Conservation (phyloP, 2,329 filamentous ascomycete genomes). For the Ciborinia camelliae region DNA sequence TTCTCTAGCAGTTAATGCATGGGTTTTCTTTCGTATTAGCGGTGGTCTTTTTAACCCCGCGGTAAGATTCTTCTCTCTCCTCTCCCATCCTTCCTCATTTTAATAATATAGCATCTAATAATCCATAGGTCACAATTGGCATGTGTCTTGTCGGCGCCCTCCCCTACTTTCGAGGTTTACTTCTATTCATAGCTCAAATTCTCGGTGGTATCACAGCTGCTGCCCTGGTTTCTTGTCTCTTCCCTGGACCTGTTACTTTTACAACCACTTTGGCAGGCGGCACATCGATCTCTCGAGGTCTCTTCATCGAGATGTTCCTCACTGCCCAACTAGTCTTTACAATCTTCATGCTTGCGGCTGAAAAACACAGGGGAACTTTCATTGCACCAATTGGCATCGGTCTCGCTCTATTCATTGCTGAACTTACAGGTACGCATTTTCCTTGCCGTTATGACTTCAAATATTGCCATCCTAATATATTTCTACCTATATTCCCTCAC, state of each 20-base stretch:
- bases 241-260: conserved; percentile 45
- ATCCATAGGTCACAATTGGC: conserved; percentile 37
- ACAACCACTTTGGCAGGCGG: conserved; percentile 42
- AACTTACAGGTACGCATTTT: conserved; percentile 35
- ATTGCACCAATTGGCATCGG: conserved; percentile 49
- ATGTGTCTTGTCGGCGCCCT: conserved; percentile 40
- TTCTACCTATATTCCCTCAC: background rate
- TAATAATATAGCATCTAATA: conserved; percentile 41
- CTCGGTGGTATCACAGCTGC: conserved; percentile 41
- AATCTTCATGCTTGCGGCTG: conserved; percentile 50
- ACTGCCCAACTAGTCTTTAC: conserved; percentile 48
- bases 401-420: conserved; percentile 46
- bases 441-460: too few relatives aligned
- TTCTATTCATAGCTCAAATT: conserved; percentile 39
- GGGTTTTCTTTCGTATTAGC: conserved; percentile 52
- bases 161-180: conserved; percentile 34
- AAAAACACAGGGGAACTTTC: conserved; percentile 48
- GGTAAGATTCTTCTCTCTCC: conserved; percentile 23
- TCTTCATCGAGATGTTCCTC: conserved; percentile 49
- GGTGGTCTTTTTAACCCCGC: conserved; percentile 52
- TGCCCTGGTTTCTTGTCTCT: conserved; percentile 33
- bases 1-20: conserved; percentile 50
- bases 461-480: conserved; percentile 45
- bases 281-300: conserved; percentile 43
- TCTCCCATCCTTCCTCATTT: background rate